Conservation (phyloP, 306 rosid genomes). For the Gynostemma pentaphyllum region DNA sequence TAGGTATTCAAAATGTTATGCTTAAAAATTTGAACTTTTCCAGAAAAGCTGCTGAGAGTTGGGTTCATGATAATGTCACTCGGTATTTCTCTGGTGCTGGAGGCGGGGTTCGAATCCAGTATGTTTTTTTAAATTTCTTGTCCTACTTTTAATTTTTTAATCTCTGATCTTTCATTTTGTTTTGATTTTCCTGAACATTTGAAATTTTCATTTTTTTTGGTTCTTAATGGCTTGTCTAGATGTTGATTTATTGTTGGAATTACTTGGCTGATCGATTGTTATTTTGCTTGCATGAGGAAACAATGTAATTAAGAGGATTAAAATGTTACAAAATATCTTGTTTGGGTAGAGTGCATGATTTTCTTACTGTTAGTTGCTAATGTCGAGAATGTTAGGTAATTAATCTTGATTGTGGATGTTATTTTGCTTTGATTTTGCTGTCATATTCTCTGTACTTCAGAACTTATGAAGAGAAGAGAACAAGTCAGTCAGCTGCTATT, state of each 20-base stretch:
- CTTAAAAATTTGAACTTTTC: conserved; percentile 64
- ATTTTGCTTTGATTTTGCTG: too few species aligned
- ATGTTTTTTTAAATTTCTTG: background rate
- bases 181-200: background rate
- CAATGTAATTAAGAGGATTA: too few species aligned
- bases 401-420: too few species aligned
- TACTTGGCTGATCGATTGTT: too few species aligned
- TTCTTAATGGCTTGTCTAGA: too few species aligned
- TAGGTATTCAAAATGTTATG: conserved; percentile 66
- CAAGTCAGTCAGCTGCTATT: background rate
- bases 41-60: conserved; percentile 52
- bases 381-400: too few species aligned
- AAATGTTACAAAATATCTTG: too few species aligned
- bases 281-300: too few species aligned
- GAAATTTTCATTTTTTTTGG: background rate
- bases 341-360: too few species aligned
- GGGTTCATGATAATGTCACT: conserved; percentile 94
- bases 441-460: background rate
- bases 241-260: too few species aligned
- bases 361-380: too few species aligned
- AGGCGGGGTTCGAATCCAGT: conserved; percentile 58
- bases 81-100: conserved; percentile 55
- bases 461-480: too few species aligned
- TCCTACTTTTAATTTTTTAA: background rate
- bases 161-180: background rate